These are phyloP conservation scores for Pittosporum tobira DNA, from an alignment of 129 eudicot genomes.

Conservation along the genomic window DNA sequence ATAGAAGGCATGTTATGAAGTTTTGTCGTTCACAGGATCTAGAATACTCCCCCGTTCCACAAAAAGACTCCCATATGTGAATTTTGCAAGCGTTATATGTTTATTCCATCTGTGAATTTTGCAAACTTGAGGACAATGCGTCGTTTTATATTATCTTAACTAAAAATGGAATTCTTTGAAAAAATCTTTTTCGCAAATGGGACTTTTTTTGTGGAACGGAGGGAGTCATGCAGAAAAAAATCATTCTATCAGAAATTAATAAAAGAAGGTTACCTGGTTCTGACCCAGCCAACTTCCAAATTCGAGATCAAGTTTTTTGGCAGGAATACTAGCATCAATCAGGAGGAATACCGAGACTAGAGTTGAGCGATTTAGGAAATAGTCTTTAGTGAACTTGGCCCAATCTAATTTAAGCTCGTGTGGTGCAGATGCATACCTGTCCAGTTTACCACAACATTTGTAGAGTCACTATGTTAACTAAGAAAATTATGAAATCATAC, in stretches of 20 bases:
- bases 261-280: conserved; percentile 46
- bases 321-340: conserved; percentile 95
- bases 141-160: no score
- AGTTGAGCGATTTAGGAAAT: conserved; percentile 67
- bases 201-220: no score
- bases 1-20: background rate
- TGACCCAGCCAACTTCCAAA: conserved; percentile 96
- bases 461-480: background rate
- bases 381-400: conserved; percentile 87
- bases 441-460: conserved; percentile 11
- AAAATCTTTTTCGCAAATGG: no score
- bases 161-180: no score
- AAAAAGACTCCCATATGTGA: no score
- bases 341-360: conserved; percentile 88
- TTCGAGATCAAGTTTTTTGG: conserved; percentile 79
- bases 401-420: conserved; percentile 69
- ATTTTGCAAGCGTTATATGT: no score
- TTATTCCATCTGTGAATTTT: no score
- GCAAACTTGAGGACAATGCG: no score
- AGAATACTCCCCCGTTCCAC: no score
- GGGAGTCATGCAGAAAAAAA: no score
- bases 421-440: conserved; percentile 89
- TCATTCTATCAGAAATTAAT: background rate
- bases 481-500: background rate
- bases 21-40: background rate